Evolutionary conservation across 352 stramenopile genomes (phyloP), one percentile per base, ranked within the genome.

Genomic region (Pythium periplocum): DNA sequence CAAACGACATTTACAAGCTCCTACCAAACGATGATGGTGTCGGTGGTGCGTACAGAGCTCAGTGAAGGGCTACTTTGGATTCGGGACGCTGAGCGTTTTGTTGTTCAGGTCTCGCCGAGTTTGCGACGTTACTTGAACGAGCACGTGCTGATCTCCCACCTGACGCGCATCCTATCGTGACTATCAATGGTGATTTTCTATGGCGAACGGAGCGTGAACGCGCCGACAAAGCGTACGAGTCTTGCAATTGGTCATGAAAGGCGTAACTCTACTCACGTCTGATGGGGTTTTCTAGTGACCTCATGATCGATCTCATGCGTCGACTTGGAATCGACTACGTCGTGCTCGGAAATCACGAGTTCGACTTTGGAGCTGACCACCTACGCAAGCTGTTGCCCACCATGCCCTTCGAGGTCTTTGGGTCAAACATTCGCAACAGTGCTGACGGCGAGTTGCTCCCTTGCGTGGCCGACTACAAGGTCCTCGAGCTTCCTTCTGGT

Each of bases 341-440:
- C 48, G 79, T 90, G n/a, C 39, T 87, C 36, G 80, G 80, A 32
- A 90, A 90, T 59, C 80, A 90, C 62, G 80, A 90, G 54, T 88
- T 90, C 41, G 80, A 90, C 50, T 87, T 86, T 61, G 69, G 80
- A 7, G 75, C 66, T 1, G 51, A 66, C 3, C 45, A 68, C 33
- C 61, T 83, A 33, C 51, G 50, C 5, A 49, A 77, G 40, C 48
- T 86, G 54, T 59, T 91, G 4, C 4, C 8, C 2, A 11, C 47
- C 5, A 68, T 74, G 8, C 67, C 55, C 0, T 90, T 90, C 51
- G 71, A 49, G 34, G 73, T 60, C 32, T 75, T 90, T 43, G 79
- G 79, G 8, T 83, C 75, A 32, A 90, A 90, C 47, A 65, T 85
- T 42, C 73, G 79, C n/a, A 57, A 59, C 1, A 47, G 49, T 8